Evolutionary conservation across 345 rosid species (phyloP).

Genomic region (Melaleuca quinquenervia): DNA sequence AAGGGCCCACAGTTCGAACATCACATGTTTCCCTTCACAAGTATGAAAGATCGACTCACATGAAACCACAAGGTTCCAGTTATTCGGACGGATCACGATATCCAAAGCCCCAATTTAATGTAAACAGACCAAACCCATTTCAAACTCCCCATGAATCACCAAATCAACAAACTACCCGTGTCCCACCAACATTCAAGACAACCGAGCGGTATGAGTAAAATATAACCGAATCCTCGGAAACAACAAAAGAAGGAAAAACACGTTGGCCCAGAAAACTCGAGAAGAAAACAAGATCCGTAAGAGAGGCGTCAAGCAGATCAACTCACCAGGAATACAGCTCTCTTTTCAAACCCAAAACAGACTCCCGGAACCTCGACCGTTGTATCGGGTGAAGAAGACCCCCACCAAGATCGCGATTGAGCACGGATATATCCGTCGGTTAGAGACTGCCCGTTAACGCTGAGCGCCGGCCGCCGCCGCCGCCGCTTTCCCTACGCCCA

Average conservation of each 20-base stretch:
- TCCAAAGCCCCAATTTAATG: background rate
- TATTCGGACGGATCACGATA: background rate
- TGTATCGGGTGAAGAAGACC: background rate
- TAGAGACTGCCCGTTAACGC: background rate
- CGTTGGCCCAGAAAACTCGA: background rate
- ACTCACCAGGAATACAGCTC: background rate
- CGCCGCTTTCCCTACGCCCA: background rate
- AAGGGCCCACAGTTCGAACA: background rate
- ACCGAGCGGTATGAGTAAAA: too few relatives aligned
- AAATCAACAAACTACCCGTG: background rate
- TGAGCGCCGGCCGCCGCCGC: background rate
- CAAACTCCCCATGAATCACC: background rate
- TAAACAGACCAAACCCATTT: background rate
- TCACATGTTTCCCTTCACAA: background rate
- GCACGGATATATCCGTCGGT: background rate
- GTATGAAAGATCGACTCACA: background rate
- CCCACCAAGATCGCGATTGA: background rate
- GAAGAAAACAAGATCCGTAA: background rate
- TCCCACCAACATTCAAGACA: background rate
- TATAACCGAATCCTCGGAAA: background rate
- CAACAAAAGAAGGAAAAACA: background rate
- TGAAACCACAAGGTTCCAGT: background rate
- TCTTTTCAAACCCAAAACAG: background rate
- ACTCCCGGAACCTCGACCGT: background rate
- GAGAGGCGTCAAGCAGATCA: background rate